Conservation (phyloP, 768 basidiomycete genomes). For the Mycena metata region DNA sequence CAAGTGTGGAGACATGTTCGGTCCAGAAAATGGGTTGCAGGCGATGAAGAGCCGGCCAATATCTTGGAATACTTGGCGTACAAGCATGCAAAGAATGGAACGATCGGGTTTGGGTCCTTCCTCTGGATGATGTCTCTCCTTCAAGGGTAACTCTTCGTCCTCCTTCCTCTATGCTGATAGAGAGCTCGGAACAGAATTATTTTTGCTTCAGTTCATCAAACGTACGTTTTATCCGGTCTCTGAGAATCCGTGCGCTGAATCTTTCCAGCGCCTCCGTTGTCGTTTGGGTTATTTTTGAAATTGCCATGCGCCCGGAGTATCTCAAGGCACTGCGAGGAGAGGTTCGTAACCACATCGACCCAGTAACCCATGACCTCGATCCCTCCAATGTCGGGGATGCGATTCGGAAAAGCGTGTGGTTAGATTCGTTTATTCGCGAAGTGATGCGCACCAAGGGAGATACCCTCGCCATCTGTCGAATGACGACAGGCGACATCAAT, state of each 20-base stretch:
- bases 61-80: slow-evolving; percentile 34
- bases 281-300: slow-evolving; percentile 51
- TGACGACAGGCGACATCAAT: slow-evolving; percentile 44
- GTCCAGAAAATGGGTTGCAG: slow-evolving; percentile 26
- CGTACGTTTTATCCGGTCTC: slow-evolving; percentile 39
- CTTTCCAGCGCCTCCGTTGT: slow-evolving; percentile 46
- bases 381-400: slow-evolving; percentile 42
- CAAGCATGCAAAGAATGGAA: slow-evolving; percentile 29
- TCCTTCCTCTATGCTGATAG: background rate
- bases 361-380: slow-evolving; percentile 41
- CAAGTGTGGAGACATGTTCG: slow-evolving; percentile 35
- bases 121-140: slow-evolving; percentile 44
- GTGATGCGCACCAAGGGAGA: slow-evolving; percentile 55
- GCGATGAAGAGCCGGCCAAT: slow-evolving; percentile 31
- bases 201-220: slow-evolving; percentile 54
- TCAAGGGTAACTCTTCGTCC: slow-evolving; percentile 40
- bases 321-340: slow-evolving; percentile 46
- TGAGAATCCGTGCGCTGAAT: background rate
- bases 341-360: slow-evolving; percentile 31
- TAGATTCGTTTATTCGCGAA: slow-evolving; percentile 54
- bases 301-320: slow-evolving; percentile 47
- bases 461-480: slow-evolving; percentile 46
- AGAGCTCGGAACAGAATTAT: slow-evolving; percentile 42
- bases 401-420: slow-evolving; percentile 43
- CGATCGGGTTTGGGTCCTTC: slow-evolving; percentile 15